Base-by-base conservation (phyloP, 169 alveolate genomes). In the Eimeria falciformis region DNA sequence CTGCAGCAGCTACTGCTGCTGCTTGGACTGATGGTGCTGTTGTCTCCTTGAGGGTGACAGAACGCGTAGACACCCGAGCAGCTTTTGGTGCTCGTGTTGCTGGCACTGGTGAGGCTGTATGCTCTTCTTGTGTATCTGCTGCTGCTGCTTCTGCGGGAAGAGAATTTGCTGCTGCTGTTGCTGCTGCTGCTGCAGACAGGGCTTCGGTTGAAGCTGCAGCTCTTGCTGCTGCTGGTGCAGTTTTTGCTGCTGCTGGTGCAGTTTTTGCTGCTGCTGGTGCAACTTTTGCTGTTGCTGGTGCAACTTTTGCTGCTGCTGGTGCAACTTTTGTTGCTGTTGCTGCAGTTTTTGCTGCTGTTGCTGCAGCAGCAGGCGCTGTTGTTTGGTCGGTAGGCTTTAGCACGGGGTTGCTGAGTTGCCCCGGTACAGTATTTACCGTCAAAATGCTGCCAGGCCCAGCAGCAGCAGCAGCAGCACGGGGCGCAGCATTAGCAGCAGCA, bases 401-500 rank as follows among this genome's bases (percentile, higher is more conserved):
- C n/a, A n/a, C n/a, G n/a, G n/a, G n/a, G n/a, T n/a, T n/a, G n/a
- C n/a, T n/a, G n/a, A n/a, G n/a, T n/a, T n/a, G n/a, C n/a, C n/a
- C n/a, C n/a, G n/a, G n/a, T n/a, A n/a, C n/a, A n/a, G n/a, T n/a
- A n/a, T n/a, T n/a, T n/a, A n/a, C n/a, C n/a, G n/a, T n/a, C n/a
- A n/a, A n/a, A n/a, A n/a, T n/a, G n/a, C n/a, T n/a, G n/a, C n/a
- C n/a, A n/a, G n/a, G n/a, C n/a, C n/a, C 53, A 68, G 79, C 81
- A 69, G 55, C 81, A 69, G 81, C 50, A 33, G 81, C 53, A 69
- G 81, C 81, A 66, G 71, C 71, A 58, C 37, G n/a, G n/a, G n/a
- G n/a, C n/a, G 62, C 7, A 7, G 62, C 14, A 50, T 11, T 43
- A 17, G 79, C 46, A 6, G 79, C 50, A 11, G 79, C 79, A 68